phyloP scores from a whole-genome alignment of 495 filamentous ascomycete genomes.

The Alectoria sarmentosa region DNA sequence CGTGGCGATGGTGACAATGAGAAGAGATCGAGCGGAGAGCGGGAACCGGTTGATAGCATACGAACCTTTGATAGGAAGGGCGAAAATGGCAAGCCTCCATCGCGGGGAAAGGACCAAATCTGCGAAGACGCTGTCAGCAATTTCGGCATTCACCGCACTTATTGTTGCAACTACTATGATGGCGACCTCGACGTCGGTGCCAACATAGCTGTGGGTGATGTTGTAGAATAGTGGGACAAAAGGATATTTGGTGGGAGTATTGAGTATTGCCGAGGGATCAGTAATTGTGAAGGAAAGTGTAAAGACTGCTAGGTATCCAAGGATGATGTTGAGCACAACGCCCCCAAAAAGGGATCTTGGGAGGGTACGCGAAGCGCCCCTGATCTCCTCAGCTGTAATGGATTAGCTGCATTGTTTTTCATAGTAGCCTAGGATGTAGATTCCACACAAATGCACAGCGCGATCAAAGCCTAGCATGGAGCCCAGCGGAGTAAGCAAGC shows the following conservation, averaged over 20 bases:
- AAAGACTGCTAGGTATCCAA: slow-evolving; percentile 47
- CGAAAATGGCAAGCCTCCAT: slow-evolving; percentile 50
- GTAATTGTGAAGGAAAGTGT: slow-evolving; percentile 49
- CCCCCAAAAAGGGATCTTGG: slow-evolving; percentile 49
- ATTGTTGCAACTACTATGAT: slow-evolving; percentile 45
- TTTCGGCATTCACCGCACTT: slow-evolving; percentile 45
- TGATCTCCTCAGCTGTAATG: slow-evolving; percentile 46
- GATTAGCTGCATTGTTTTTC: slow-evolving; percentile 9
- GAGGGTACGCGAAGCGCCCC: slow-evolving; percentile 47
- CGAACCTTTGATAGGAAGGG: slow-evolving; percentile 21
- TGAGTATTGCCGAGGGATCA: slow-evolving; percentile 39
- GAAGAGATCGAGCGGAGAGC: background rate
- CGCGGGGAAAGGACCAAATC: slow-evolving; percentile 52
- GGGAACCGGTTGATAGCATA: too few species aligned
- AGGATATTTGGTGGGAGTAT: slow-evolving; percentile 39
- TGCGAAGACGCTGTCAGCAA: slow-evolving; percentile 52
- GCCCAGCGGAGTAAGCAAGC: slow-evolving; percentile 45
- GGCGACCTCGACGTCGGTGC: slow-evolving; percentile 42
- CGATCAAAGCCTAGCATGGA: slow-evolving; percentile 51
- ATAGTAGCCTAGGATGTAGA: background rate
- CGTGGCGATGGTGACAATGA: background rate
- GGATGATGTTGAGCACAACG: slow-evolving; percentile 41
- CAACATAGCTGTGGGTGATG: slow-evolving; percentile 38
- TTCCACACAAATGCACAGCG: slow-evolving; percentile 49
- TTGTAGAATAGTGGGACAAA: slow-evolving; percentile 51